Evolutionary conservation across 2,329 filamentous ascomycete species (phyloP).

Genomic region (Fusarium chlamydosporum): DNA sequence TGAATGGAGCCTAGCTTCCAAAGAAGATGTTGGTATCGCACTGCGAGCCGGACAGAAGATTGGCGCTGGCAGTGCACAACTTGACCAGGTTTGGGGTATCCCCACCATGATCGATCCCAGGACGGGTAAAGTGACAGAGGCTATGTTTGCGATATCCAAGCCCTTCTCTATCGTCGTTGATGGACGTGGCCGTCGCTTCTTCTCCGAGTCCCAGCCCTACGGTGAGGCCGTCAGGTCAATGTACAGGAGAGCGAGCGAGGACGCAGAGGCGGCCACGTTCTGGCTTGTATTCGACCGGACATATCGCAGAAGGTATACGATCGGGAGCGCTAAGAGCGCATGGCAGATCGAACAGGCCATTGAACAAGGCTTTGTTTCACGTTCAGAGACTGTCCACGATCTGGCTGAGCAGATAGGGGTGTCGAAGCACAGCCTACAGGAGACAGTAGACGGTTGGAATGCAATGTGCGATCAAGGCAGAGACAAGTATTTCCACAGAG

Average conservation of each 20-base stretch:
- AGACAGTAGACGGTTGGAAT: neutral
- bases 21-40: neutral
- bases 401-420: neutral
- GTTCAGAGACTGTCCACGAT: neutral
- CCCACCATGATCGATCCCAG: constrained; percentile 4
- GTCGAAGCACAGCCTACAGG: neutral
- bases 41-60: neutral
- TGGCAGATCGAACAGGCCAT: neutral
- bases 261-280: neutral
- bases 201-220: constrained; percentile 11
- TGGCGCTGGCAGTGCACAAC: neutral
- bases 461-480: neutral
- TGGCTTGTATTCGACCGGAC: constrained; percentile 1
- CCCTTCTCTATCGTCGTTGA: constrained; percentile 1
- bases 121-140: neutral
- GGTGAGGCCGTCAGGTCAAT: constrained; percentile 2
- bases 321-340: neutral
- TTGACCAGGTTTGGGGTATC: constrained; percentile 9
- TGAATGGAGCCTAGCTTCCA: constrained; percentile 3
- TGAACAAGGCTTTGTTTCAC: neutral
- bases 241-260: neutral
- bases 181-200: constrained; percentile 1
- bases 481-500: constrained; percentile 1
- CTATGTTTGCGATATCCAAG: constrained; percentile 10
- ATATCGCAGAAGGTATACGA: neutral